These are phyloP conservation scores for Inga oerstediana DNA, from an alignment of 306 rosid species.

Conservation along the genomic window DNA sequence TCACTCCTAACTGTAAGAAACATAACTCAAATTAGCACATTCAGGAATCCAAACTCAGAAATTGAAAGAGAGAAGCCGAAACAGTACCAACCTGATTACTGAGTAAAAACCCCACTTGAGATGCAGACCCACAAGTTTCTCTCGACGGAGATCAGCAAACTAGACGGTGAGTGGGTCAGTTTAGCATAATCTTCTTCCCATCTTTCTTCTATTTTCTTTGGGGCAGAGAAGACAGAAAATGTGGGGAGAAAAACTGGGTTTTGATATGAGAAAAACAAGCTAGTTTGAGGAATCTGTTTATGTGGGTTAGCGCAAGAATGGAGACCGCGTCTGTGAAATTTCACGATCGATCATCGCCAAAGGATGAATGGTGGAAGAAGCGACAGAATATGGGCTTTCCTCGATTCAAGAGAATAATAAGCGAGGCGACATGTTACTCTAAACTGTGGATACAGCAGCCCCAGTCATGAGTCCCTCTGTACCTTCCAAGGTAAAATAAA, in stretches of 20 bases:
- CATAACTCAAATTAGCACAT: not conserved
- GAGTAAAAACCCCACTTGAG: constrained; percentile 31
- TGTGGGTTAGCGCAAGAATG: not conserved
- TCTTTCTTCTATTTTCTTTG: not conserved
- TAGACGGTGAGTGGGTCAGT: not conserved
- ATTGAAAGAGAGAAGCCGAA: constrained; percentile 27
- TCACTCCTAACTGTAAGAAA: constrained; percentile 9
- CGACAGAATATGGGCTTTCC: constrained; percentile 36
- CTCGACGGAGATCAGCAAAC: constrained; percentile 25
- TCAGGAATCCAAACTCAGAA: not conserved
- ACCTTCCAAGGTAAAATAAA: constrained; percentile 29
- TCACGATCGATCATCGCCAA: not conserved
- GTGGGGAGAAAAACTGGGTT: not conserved
- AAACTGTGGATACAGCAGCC: constrained; percentile 40
- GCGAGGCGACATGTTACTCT: constrained; percentile 60
- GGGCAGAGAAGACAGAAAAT: not conserved
- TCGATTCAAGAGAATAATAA: constrained; percentile 63
- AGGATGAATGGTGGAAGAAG: constrained; percentile 12
- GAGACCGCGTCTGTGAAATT: not conserved
- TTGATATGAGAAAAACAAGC: not conserved
- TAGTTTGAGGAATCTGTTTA: not conserved
- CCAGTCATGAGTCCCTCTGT: constrained; percentile 19
- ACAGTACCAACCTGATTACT: constrained; percentile 42
- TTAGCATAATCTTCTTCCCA: no score
- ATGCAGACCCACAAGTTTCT: not conserved